phyloP scores from a whole-genome alignment of 2,329 filamentous ascomycete genomes.

The Talaromyces atroroseus region DNA sequence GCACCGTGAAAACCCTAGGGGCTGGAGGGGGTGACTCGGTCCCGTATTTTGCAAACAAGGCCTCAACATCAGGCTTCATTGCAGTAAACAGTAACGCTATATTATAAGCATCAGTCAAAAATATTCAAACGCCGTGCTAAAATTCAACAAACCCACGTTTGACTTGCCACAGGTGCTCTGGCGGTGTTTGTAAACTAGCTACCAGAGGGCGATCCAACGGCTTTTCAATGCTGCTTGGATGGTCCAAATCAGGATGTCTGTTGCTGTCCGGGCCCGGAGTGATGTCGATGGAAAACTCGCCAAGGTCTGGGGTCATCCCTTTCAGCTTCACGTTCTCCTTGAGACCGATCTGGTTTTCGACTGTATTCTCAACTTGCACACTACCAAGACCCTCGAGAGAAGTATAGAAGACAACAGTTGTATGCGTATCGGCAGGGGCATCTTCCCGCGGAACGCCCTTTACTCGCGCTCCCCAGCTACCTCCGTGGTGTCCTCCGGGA shows the following conservation, averaged over 20 bases:
- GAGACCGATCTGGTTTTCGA: slow-evolving; percentile 43
- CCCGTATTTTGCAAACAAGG: slow-evolving; percentile 54
- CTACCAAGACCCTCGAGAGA: slow-evolving; percentile 70
- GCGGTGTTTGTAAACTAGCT: slow-evolving; percentile 60
- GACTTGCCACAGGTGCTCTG: slow-evolving; percentile 74
- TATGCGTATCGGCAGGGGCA: slow-evolving; percentile 62
- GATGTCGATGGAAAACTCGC: slow-evolving; percentile 72
- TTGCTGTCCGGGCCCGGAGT: slow-evolving; percentile 64
- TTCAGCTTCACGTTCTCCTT: slow-evolving; percentile 61
- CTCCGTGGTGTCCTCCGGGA: slow-evolving; percentile 75
- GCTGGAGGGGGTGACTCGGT: slow-evolving; percentile 69
- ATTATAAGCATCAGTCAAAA: neutral
- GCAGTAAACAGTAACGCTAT: slow-evolving; percentile 55
- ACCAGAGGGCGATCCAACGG: slow-evolving; percentile 73
- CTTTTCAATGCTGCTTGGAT: slow-evolving; percentile 62
- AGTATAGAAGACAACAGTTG: slow-evolving; percentile 75
- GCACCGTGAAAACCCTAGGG: slow-evolving; percentile 76
- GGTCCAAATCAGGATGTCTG: slow-evolving; percentile 50
- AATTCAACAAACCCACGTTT: slow-evolving; percentile 50
- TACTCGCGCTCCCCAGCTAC: slow-evolving; percentile 86
- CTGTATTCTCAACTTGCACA: slow-evolving; percentile 55
- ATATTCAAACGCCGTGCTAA: neutral
- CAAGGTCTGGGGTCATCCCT: slow-evolving; percentile 66
- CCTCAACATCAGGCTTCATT: slow-evolving; percentile 60
- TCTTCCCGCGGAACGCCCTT: slow-evolving; percentile 72